Evolutionary conservation across 305 asterid genomes (phyloP).

Genomic region (Solanum chacoense): DNA sequence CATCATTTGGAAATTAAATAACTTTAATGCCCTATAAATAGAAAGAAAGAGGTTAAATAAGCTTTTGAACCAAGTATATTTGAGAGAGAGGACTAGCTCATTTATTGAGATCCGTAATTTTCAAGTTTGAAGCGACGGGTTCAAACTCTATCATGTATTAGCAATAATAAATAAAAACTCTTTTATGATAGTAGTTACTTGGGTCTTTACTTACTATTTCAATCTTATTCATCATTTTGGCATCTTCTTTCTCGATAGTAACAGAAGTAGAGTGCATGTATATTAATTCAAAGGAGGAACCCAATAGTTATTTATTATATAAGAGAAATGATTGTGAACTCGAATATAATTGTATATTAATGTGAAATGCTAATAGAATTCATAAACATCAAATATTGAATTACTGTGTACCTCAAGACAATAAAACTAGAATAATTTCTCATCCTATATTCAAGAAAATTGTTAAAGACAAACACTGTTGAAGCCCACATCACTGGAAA

Average conservation of each 20-base stretch:
- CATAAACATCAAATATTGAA: not conserved
- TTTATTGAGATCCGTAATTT: not conserved
- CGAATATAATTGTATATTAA: not conserved
- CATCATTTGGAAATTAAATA: not conserved
- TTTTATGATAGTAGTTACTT: not conserved
- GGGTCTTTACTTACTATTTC: not conserved
- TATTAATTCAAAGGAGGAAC: not conserved
- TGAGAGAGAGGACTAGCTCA: not conserved
- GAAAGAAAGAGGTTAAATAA: not conserved
- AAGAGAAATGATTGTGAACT: not conserved
- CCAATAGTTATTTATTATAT: not conserved
- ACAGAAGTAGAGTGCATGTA: not conserved
- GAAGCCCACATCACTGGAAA: not conserved
- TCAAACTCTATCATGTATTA: not conserved
- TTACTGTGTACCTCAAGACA: not conserved
- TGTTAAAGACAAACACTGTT: not conserved
- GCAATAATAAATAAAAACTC: not conserved
- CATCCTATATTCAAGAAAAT: not conserved
- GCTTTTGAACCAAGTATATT: not conserved
- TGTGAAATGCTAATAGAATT: not conserved
- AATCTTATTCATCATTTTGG: not conserved
- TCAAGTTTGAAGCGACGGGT: too few relatives aligned
- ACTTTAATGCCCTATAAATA: not conserved
- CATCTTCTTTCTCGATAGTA: not conserved
- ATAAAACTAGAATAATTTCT: not conserved